Conservation (phyloP, 202 grass and related monocot genomes). For the Bolboschoenoplectus hybrid region DNA sequence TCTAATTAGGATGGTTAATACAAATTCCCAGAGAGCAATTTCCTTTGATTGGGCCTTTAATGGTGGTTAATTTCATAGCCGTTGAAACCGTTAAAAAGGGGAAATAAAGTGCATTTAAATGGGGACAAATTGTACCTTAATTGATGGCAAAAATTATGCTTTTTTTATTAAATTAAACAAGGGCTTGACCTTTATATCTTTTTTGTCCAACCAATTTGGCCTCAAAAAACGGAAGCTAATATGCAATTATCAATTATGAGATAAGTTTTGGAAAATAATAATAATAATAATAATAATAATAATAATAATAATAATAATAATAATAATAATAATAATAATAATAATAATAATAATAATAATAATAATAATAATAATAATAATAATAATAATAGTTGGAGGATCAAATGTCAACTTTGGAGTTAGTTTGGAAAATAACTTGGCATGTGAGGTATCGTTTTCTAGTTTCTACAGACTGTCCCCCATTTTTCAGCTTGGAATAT, state of each 20-base stretch:
- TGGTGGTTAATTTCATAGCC: constrained; percentile 40
- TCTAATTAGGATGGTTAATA: background rate
- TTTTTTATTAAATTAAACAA: background rate
- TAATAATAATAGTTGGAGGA: constrained; percentile 3
- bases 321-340: no score
- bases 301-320: no score
- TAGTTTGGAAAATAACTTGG: constrained; percentile 22
- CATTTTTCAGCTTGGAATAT: background rate
- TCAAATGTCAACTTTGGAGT: constrained; percentile 40
- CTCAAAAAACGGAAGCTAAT: constrained; percentile 8
- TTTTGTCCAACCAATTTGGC: constrained; percentile 30
- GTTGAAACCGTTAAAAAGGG: constrained; percentile 35
- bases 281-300: no score
- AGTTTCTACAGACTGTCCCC: constrained; percentile 21
- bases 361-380: no score
- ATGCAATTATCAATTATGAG: background rate
- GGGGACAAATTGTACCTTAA: constrained; percentile 31
- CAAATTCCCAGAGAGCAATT: constrained; percentile 33
- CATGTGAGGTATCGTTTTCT: constrained; percentile 42
- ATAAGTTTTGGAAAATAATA: constrained; percentile 12
- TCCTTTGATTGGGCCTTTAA: constrained; percentile 30
- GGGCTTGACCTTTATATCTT: constrained; percentile 4
- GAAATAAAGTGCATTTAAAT: constrained; percentile 16
- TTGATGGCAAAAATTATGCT: constrained; percentile 32
- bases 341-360: background rate